These are phyloP conservation scores for Draba incana DNA, from an alignment of 345 rosid genomes.

Conservation along the genomic window DNA sequence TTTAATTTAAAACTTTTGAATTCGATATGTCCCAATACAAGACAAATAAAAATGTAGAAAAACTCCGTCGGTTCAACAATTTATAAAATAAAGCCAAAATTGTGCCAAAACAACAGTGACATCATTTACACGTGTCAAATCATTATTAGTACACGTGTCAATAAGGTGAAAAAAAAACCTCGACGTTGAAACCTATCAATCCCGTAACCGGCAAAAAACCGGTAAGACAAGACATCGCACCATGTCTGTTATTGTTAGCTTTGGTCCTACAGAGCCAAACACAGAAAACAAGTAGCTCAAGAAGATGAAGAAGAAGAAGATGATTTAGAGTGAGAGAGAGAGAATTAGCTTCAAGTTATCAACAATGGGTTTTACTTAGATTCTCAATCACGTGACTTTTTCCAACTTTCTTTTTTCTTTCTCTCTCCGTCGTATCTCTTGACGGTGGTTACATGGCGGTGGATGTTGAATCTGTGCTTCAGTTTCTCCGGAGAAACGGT, in stretches of 20 bases:
- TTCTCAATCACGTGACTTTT: constrained; percentile 46
- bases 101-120: constrained; percentile 3
- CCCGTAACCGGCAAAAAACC: constrained; percentile 45
- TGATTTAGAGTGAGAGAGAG: constrained; percentile 31
- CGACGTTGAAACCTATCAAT: constrained; percentile 26
- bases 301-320: constrained; percentile 33
- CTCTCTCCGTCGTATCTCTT: background rate
- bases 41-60: constrained; percentile 1
- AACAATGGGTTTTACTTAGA: constrained; percentile 32
- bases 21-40: constrained; percentile 29
- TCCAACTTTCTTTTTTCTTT: constrained; percentile 21
- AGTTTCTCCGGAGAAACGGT: constrained; percentile 70
- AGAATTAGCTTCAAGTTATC: constrained; percentile 37
- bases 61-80: constrained; percentile 36
- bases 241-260: constrained; percentile 46
- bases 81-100: constrained; percentile 34
- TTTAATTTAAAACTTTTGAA: constrained; percentile 26
- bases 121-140: background rate
- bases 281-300: background rate
- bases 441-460: constrained; percentile 39
- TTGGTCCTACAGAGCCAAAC: constrained; percentile 52
- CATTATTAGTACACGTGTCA: background rate
- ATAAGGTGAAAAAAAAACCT: background rate
- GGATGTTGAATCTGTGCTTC: constrained; percentile 61
- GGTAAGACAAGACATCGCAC: constrained; percentile 55